These are phyloP conservation scores for Microcos paniculata DNA, from an alignment of 345 rosid genomes.

Conservation along the genomic window DNA sequence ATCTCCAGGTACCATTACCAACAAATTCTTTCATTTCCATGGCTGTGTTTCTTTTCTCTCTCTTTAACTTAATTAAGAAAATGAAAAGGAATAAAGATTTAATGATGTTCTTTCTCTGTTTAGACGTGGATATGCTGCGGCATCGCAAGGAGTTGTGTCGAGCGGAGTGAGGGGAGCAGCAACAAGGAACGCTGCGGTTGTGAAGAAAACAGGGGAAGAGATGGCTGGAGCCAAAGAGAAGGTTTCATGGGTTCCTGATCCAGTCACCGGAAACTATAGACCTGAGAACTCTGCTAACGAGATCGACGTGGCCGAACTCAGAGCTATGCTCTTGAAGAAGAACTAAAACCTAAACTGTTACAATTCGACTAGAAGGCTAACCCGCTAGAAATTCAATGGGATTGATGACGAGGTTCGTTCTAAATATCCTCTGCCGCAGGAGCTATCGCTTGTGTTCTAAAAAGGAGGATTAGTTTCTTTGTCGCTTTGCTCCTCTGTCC, in stretches of 20 bases:
- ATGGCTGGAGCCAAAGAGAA: conserved; percentile 31
- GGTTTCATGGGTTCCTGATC: conserved; percentile 71
- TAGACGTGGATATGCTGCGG: conserved; percentile 44
- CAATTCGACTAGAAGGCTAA: neutral
- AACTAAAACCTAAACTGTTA: neutral
- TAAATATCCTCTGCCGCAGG: neutral
- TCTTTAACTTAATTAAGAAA: neutral
- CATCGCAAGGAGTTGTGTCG: conserved; percentile 29
- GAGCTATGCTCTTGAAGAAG: conserved; percentile 47
- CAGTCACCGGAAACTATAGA: conserved; percentile 63
- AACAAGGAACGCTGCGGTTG: conserved; percentile 15
- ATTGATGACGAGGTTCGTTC: neutral
- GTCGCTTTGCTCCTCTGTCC: neutral
- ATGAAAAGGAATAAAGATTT: neutral
- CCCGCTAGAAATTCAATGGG: neutral
- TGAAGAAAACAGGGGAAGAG: conserved; percentile 51
- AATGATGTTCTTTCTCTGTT: neutral
- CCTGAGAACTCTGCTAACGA: conserved; percentile 54
- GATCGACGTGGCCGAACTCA: conserved; percentile 57
- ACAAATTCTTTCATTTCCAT: neutral
- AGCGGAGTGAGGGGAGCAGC: conserved; percentile 23
- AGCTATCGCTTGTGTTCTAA: neutral
- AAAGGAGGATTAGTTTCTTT: neutral
- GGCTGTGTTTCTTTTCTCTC: neutral
- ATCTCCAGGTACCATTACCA: conserved; percentile 38